Percentiles rank a stretch among this genome's conserved stretches.
Conservation (phyloP, 306 rosid genomes). For the Gleditsia sinensis region DNA sequence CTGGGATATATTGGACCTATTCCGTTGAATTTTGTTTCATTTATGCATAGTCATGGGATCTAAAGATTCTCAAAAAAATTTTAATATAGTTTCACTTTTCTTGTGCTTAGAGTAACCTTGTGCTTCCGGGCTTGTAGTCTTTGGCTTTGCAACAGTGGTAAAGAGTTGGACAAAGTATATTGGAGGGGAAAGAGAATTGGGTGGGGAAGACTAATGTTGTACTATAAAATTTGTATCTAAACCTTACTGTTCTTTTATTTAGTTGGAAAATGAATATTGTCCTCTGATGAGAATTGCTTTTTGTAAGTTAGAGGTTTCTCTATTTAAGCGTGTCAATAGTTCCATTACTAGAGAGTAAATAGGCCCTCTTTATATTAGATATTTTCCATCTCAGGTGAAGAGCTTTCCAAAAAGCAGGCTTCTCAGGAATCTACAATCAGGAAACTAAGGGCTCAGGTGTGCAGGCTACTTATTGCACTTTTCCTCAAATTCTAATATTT, state of each 20-base stretch:
- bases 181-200: constrained; percentile 17
- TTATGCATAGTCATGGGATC: constrained; percentile 1
- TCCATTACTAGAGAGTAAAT: constrained; percentile 14
- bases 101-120: constrained; percentile 7
- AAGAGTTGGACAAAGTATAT: constrained; percentile 17
- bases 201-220: constrained; percentile 23
- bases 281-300: constrained; percentile 10
- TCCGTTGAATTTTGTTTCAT: constrained; percentile 19
- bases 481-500: constrained; percentile 28
- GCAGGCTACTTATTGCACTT: constrained; percentile 32
- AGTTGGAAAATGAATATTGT: constrained; percentile 24
- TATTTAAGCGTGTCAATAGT: constrained; percentile 13
- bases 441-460: constrained; percentile 93
- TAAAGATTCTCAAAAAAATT: neutral
- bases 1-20: neutral
- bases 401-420: constrained; percentile 99
- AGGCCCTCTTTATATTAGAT: constrained; percentile 17
- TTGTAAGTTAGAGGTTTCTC: constrained; percentile 18
- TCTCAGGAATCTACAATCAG: constrained; percentile 90
- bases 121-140: neutral
- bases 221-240: constrained; percentile 7
- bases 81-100: neutral
- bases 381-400: constrained; percentile 76
- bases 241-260: neutral
- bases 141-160: constrained; percentile 15